phyloP scores from a whole-genome alignment of 306 rosid genomes.

The Vachellia collinsii region DNA sequence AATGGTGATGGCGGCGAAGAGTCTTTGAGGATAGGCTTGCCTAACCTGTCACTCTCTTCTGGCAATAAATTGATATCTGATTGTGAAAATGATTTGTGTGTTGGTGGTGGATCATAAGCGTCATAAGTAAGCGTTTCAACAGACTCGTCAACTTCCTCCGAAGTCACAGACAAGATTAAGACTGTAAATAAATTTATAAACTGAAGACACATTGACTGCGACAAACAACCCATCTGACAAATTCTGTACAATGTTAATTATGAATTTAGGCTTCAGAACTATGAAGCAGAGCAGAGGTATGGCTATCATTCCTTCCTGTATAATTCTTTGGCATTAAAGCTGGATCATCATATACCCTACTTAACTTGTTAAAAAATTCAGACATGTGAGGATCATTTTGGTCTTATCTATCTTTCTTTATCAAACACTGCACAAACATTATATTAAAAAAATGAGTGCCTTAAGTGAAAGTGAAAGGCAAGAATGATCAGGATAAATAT shows the following conservation, averaged over 20 bases:
- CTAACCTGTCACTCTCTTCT: too few species aligned
- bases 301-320: slow-evolving; percentile 45
- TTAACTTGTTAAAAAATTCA: slow-evolving; percentile 59
- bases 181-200: neutral
- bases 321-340: slow-evolving; percentile 50
- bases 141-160: too few species aligned
- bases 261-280: slow-evolving; percentile 44
- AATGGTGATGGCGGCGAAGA: too few species aligned
- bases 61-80: too few species aligned
- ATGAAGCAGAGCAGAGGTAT: slow-evolving; percentile 60
- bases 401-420: slow-evolving; percentile 74
- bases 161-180: too few species aligned
- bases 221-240: slow-evolving; percentile 19
- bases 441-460: slow-evolving; percentile 27
- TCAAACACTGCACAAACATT: slow-evolving; percentile 65
- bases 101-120: too few species aligned
- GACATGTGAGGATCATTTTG: slow-evolving; percentile 50
- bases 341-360: slow-evolving; percentile 67
- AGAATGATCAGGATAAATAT: slow-evolving; percentile 6
- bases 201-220: neutral
- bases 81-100: too few species aligned
- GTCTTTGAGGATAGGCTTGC: too few species aligned
- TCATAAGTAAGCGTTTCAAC: neutral
- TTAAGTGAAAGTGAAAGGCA: neutral
- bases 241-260: slow-evolving; percentile 1